Base-by-base conservation (phyloP, 2,329 filamentous ascomycete species). In the Penicillium occitanis region DNA sequence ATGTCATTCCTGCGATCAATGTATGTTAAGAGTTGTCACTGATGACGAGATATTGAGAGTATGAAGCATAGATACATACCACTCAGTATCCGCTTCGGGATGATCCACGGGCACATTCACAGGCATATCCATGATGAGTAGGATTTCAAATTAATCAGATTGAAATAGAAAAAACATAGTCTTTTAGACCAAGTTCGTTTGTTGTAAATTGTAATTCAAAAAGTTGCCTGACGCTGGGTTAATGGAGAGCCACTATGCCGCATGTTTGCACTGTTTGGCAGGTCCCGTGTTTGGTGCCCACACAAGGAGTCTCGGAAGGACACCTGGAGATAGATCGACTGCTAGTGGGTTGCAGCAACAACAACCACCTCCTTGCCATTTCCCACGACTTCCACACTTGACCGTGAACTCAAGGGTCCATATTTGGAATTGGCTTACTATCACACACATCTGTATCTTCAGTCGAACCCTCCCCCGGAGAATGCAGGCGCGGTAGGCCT, bases 21-120 rank as follows among this genome's bases (percentile, higher is more conserved):
- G 22, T 50, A 66, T 68, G 68, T 66, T 65, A 71, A 71, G 67
- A 68, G 46, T 42, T 63, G 57, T 37, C 2, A 1, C 35, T 35
- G 3, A 22, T 35, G 37, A n/a, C 2, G 42, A 19, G 55, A 33
- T 22, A 22, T 50, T 6, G 22, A 17, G 11, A 50, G 14, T 25
- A 40, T 53, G 35, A 50, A 59, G 48, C 5, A 22, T 13, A 33
- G 25, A 25, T 50, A 70, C 70, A 67, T 82, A 93, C 95, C 95
- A 99, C 89, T 99, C 95, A 69, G 95, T 99, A 77, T 99, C 95
- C 69, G 93, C 95, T 75, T 98, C 96, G 37, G 94, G 94, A 76
- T 98, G 90, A 19, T 66, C 61, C 76, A 99, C 90, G 53, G 93
- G 93, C 67, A 99, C 95, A 73, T 89, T 85, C 69, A 89, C 81